These are phyloP conservation scores for Termitomyces sp. DNA, from an alignment of 768 basidiomycete genomes.

Conservation along the genomic window DNA sequence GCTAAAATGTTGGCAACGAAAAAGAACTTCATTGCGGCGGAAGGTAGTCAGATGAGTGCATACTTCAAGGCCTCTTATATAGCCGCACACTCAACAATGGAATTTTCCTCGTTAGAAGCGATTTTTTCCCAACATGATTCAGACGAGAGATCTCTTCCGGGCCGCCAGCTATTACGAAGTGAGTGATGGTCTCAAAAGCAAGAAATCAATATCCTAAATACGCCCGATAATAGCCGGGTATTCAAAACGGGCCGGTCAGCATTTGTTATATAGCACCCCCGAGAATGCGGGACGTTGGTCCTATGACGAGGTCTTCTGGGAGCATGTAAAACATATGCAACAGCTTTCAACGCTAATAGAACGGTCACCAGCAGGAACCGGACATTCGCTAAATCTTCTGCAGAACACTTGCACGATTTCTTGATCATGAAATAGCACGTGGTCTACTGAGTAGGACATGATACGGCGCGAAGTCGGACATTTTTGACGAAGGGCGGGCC, in stretches of 20 bases:
- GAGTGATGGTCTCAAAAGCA: neutral
- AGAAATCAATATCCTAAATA: neutral
- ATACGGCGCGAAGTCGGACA: neutral
- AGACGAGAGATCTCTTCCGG: slow-evolving; percentile 10
- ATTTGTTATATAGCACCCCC: neutral
- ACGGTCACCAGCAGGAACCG: neutral
- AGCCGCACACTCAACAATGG: neutral
- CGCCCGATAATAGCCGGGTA: neutral
- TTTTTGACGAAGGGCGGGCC: slow-evolving; percentile 11
- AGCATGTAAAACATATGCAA: slow-evolving; percentile 1
- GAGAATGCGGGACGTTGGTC: slow-evolving; percentile 5
- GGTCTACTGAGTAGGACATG: slow-evolving; percentile 10
- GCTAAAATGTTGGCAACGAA: slow-evolving; percentile 22
- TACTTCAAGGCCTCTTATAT: slow-evolving; percentile 5
- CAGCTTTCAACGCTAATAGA: neutral
- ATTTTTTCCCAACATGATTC: slow-evolving; percentile 7
- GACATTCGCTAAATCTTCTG: slow-evolving; percentile 19
- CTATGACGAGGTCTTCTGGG: slow-evolving; percentile 12
- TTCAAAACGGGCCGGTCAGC: slow-evolving; percentile 14
- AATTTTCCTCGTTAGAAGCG: slow-evolving; percentile 14
- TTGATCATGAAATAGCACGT: slow-evolving; percentile 14
- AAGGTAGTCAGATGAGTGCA: neutral
- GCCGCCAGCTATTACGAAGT: slow-evolving; percentile 10
- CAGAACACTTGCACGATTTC: slow-evolving; percentile 2
- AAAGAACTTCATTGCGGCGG: slow-evolving; percentile 23